Conservation (phyloP, 1,284 basidiomycete species). For the Pulveroboletus sp. region DNA sequence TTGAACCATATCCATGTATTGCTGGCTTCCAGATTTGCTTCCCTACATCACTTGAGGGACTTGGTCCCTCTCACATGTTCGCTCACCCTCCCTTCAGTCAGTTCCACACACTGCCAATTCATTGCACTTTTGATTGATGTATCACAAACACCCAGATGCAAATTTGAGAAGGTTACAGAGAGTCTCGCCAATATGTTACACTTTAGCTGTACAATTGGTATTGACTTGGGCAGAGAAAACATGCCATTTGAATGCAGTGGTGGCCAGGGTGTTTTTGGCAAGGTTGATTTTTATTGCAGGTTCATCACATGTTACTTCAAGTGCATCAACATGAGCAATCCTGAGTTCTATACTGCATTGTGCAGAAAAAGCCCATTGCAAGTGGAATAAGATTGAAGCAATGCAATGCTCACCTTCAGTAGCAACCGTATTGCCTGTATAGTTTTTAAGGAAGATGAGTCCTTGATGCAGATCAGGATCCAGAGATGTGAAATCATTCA, state of each 20-base stretch:
- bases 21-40: slow-evolving; percentile 88
- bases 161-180: slow-evolving; percentile 85
- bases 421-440: slow-evolving; percentile 80
- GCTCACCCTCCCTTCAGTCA: slow-evolving; percentile 71
- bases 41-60: slow-evolving; percentile 84
- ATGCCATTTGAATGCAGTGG: slow-evolving; percentile 65
- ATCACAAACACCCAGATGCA: slow-evolving; percentile 43
- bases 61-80: slow-evolving; percentile 92
- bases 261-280: slow-evolving; percentile 72
- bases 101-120: slow-evolving; percentile 9
- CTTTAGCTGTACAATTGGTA: slow-evolving; percentile 88
- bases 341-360: slow-evolving; percentile 72
- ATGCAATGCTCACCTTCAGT: slow-evolving; percentile 60
- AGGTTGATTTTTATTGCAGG: slow-evolving; percentile 95
- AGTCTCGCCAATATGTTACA: slow-evolving; percentile 89
- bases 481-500: slow-evolving; percentile 90
- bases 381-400: background rate
- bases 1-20: slow-evolving; percentile 90
- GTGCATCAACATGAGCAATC: slow-evolving; percentile 38
- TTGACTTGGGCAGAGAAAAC: slow-evolving; percentile 50
- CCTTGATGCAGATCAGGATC: slow-evolving; percentile 93
- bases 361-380: background rate
- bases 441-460: slow-evolving; percentile 91
- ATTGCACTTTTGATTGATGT: slow-evolving; percentile 10
- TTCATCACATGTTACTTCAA: slow-evolving; percentile 27